Evolutionary conservation across 805 yeast species (phyloP).

Genomic region (Cyberlindnera petersonii): DNA sequence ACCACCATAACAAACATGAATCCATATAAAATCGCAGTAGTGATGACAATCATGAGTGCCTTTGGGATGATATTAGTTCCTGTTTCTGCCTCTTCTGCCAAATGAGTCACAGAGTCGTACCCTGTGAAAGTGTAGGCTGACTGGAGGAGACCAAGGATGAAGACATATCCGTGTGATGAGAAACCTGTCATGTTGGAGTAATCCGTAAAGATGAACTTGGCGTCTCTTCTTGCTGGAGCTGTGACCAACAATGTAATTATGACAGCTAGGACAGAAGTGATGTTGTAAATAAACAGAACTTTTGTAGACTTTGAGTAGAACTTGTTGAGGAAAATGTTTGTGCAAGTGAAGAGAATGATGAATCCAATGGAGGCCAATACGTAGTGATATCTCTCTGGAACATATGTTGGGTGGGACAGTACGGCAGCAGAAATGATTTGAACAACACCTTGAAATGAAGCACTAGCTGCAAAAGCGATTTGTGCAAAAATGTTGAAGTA

Average conservation of each 20-base stretch:
- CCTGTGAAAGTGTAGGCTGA: conserved; percentile 30
- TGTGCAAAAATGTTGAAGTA: conserved; percentile 29
- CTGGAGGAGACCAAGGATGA: conserved; percentile 27
- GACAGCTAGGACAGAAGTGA: conserved; percentile 19
- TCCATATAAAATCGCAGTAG: conserved; percentile 29
- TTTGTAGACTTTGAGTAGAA: conserved; percentile 24
- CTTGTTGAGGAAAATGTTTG: conserved; percentile 24
- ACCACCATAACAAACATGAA: conserved; percentile 31
- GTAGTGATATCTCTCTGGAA: conserved; percentile 21
- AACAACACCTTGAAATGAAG: conserved; percentile 27
- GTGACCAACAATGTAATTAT: conserved; percentile 22
- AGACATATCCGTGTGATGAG: conserved; percentile 25
- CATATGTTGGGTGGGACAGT: conserved; percentile 17
- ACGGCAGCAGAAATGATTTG: conserved; percentile 23
- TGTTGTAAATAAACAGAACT: conserved; percentile 19
- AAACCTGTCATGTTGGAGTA: conserved; percentile 26
- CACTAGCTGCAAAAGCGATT: conserved; percentile 26
- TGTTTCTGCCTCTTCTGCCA: conserved; percentile 33
- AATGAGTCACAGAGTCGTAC: conserved; percentile 34
- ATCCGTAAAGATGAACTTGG: conserved; percentile 26
- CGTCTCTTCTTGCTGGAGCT: conserved; percentile 23
- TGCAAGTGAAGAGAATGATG: conserved; percentile 22
- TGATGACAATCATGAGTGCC: conserved; percentile 31
- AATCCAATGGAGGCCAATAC: conserved; percentile 25
- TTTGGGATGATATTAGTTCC: conserved; percentile 30